Base-by-base conservation (phyloP, 352 stramenopile species). In the Globisporangium parvum region DNA sequence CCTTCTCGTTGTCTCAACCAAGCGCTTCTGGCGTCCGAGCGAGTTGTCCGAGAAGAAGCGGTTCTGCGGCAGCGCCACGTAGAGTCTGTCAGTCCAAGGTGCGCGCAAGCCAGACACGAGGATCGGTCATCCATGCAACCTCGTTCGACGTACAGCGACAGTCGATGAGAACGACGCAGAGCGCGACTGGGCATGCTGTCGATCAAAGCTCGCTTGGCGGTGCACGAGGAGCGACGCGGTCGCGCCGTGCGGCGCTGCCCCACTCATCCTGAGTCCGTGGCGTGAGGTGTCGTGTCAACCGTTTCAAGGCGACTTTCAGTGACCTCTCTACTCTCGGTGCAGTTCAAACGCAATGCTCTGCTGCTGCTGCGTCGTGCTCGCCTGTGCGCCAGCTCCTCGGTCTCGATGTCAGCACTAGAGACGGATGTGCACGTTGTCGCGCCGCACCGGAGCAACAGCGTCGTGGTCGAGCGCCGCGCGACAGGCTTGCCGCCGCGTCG, bases 31-130 rank as follows among this genome's bases (percentile, higher is more conserved):
- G 8, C 76, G 64, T 21, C 69, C 65, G 11, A 91, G 76, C 9
- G 80, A 91, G 17, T 85, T 88, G 59, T 91, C 80, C 0, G 67
- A 69, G 62, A 79, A 91, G 56, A 91, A 91, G 28, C 80, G 76
- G 50, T 91, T 68, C 80, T 91, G 28, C 48, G 17, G 2, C 54
- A 37, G 18, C 20, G 39, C 39, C 2, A 45, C 5, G 14, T 45
- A 11, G 39, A 18, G 39, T 42, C 21, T 26, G 15, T 40, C 46
- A 8, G 37, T 50, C 5, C 23, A 18, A 41, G 9, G 1, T 14
- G 28, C 39, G 6, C 17, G 31, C 31, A 3, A 31, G 2, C 14
- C 14, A 20, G 11, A 26, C 17, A 15, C 1, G 9, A 18, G 51
- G 33, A n/a, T 26, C n/a, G 46, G 46, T 23, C 15, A 20, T 20